Conservation (phyloP, 169 alveolate species). For the Cryptosporidium xiaoi region DNA sequence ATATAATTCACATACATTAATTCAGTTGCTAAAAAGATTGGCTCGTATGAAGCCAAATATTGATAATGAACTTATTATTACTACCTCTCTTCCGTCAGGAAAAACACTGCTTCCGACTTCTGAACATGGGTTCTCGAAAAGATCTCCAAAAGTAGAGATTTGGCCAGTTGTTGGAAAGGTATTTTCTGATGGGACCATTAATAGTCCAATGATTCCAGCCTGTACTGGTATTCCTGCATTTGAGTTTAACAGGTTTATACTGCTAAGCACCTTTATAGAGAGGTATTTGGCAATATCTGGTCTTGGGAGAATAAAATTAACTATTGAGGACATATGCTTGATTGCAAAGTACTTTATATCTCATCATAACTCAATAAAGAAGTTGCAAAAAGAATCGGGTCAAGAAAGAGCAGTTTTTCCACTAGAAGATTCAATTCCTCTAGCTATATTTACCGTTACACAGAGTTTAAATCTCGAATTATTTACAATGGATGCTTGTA, state of each 20-base stretch:
- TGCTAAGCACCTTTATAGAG: conserved; percentile 7
- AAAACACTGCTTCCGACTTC: conserved; percentile 33
- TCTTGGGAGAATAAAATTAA: conserved; percentile 17
- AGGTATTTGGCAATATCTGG: conserved; percentile 49
- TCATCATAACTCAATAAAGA: conserved; percentile 5
- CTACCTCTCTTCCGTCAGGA: conserved; percentile 54
- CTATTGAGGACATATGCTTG: conserved; percentile 51
- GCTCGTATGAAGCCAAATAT: conserved; percentile 12
- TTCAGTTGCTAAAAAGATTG: conserved; percentile 22
- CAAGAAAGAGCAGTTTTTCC: neutral
- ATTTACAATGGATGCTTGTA: conserved; percentile 41
- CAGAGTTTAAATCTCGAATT: conserved; percentile 32
- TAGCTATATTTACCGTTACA: conserved; percentile 33
- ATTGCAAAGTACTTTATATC: conserved; percentile 10
- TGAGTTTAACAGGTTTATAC: conserved; percentile 43
- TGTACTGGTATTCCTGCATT: conserved; percentile 49
- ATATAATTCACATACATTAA: neutral
- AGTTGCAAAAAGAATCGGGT: neutral
- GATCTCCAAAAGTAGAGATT: conserved; percentile 12
- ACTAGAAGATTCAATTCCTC: conserved; percentile 26
- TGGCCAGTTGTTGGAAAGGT: conserved; percentile 47
- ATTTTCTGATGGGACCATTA: conserved; percentile 54
- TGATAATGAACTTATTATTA: neutral
- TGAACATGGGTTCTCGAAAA: conserved; percentile 16
- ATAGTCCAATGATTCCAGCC: conserved; percentile 27